These are phyloP conservation scores for Exophiala sp. DNA, from an alignment of 2,329 filamentous ascomycete species.

Conservation along the genomic window DNA sequence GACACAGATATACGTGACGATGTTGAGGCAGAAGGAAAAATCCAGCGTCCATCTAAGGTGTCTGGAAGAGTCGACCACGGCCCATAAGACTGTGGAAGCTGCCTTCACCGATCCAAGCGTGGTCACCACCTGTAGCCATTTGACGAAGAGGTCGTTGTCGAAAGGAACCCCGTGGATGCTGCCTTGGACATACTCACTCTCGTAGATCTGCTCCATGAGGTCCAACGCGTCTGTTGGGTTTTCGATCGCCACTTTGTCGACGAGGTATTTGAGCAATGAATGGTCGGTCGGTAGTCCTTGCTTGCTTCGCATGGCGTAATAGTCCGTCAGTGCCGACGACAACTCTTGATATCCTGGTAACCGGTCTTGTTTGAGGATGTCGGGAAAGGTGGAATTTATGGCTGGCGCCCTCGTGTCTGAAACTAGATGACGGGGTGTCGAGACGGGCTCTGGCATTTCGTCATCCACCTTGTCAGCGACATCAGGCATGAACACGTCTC, in stretches of 20 bases:
- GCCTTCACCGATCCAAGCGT: slow-evolving; percentile 7
- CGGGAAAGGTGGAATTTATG: neutral
- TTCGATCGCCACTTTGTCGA: slow-evolving; percentile 2
- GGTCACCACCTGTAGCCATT: slow-evolving; percentile 20
- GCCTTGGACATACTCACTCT: slow-evolving; percentile 17
- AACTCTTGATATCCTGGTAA: slow-evolving; percentile 2
- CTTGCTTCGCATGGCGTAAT: slow-evolving; percentile 8
- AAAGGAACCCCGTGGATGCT: slow-evolving; percentile 9
- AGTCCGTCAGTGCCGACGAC: slow-evolving; percentile 3
- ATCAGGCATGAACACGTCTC: slow-evolving; percentile 5
- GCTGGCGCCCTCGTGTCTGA: neutral
- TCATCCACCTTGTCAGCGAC: slow-evolving; percentile 1
- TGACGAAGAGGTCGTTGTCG: slow-evolving; percentile 15
- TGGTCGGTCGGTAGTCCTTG: slow-evolving; percentile 8
- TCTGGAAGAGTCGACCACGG: slow-evolving; percentile 12
- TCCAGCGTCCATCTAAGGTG: slow-evolving; percentile 13
- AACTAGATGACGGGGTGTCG: neutral
- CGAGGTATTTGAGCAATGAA: slow-evolving; percentile 13
- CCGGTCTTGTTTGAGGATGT: neutral
- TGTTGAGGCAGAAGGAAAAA: slow-evolving; percentile 4
- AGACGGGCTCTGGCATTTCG: neutral
- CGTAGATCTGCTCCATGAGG: slow-evolving; percentile 17
- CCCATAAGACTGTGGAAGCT: slow-evolving; percentile 14
- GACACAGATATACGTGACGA: neutral
- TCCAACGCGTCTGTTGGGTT: slow-evolving; percentile 11